Evolutionary conservation across 2,329 filamentous ascomycete species (phyloP).

Genomic region (Arthrobotrys iridis): DNA sequence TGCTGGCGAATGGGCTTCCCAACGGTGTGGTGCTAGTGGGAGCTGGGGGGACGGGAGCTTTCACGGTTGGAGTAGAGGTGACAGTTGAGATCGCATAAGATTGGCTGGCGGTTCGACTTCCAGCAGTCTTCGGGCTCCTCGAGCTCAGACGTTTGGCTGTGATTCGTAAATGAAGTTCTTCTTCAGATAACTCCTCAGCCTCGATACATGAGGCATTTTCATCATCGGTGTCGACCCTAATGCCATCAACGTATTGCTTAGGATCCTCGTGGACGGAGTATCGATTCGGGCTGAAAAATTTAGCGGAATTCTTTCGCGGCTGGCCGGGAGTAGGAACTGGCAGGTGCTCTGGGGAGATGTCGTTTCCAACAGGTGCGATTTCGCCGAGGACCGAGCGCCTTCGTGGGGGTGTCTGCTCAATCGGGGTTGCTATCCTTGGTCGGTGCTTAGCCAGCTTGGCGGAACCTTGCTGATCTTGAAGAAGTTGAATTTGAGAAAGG

Average conservation of each 20-base stretch:
- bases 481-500: conserved; percentile 71
- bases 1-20: conserved; percentile 27
- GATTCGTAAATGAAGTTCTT: conserved; percentile 46
- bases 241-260: conserved; percentile 54
- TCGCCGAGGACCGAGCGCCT: conserved; percentile 90
- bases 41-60: background rate
- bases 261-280: conserved; percentile 61
- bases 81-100: conserved; percentile 23
- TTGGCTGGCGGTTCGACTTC: conserved; percentile 39
- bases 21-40: conserved; percentile 25
- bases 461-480: conserved; percentile 64
- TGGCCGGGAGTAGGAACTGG: conserved; percentile 96
- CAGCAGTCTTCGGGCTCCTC: conserved; percentile 20
- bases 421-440: conserved; percentile 60
- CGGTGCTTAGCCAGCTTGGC: conserved; percentile 62
- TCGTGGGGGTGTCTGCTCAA: conserved; percentile 62
- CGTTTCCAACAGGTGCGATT: conserved; percentile 77
- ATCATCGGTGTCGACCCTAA: conserved; percentile 68
- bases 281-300: conserved; percentile 52
- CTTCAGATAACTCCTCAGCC: conserved; percentile 49
- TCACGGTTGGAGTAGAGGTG: conserved; percentile 3
- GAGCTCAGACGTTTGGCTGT: conserved; percentile 44
- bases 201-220: conserved; percentile 46
- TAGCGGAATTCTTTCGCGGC: conserved; percentile 77
- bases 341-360: conserved; percentile 79